Percentiles rank a stretch among this genome's conserved stretches.
Conservation (phyloP, 2,329 filamentous ascomycete species). For the Xylaria sp. region DNA sequence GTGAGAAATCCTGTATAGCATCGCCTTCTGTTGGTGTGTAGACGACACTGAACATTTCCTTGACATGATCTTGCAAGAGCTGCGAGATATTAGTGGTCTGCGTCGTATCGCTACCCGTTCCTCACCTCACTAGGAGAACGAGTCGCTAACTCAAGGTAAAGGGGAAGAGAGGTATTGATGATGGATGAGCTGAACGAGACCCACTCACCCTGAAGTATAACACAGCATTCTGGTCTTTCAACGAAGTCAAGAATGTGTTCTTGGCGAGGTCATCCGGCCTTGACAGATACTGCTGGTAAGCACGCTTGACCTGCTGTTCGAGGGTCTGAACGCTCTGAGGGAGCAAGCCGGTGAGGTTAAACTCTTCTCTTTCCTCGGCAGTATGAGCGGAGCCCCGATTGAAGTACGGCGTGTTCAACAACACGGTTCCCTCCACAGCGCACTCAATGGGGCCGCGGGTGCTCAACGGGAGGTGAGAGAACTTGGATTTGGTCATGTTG, state of each 20-base stretch:
- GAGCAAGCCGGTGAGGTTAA: constrained; percentile 74
- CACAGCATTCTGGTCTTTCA: constrained; percentile 86
- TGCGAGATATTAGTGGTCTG: constrained; percentile 39
- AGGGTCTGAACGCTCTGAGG: constrained; percentile 75
- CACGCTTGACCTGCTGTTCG: constrained; percentile 75
- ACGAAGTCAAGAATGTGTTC: constrained; percentile 84
- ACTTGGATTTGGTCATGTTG: constrained; percentile 43
- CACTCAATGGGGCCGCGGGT: constrained; percentile 56
- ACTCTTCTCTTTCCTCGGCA: constrained; percentile 67
- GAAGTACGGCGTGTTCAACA: constrained; percentile 70
- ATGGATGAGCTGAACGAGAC: not conserved
- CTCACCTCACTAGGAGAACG: not conserved
- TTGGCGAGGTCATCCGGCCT: constrained; percentile 72
- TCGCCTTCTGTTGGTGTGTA: constrained; percentile 92
- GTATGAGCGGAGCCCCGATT: constrained; percentile 87
- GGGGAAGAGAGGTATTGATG: not conserved
- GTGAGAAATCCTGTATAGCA: constrained; percentile 83
- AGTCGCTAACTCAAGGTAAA: not conserved
- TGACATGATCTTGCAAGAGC: constrained; percentile 76
- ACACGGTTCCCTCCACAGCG: constrained; percentile 54
- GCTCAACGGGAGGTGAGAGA: constrained; percentile 53
- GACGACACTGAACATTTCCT: constrained; percentile 89
- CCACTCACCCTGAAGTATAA: constrained; percentile 72
- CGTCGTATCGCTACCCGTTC: not conserved
- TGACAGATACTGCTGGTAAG: constrained; percentile 78